These are phyloP conservation scores for cucumber (Cucumis sativus) DNA, from an alignment of 306 rosid species.

Conservation along the genomic window Cucumber_9930_V3 NC_026656.2:11106501-11107000, in stretches of 20 bases:
- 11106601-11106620: conserved; percentile 61
- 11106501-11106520: neutral
- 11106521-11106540: neutral
- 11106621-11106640: conserved; percentile 82
- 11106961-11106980: conserved; percentile 63
- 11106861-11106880: neutral
- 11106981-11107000: conserved; percentile 76
- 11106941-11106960: conserved; percentile 23
- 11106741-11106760: conserved; percentile 92
- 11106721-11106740: conserved; percentile 74
- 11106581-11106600: conserved; percentile 86
- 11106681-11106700: conserved; percentile 65
- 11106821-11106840: neutral
- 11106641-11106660: conserved; percentile 80
- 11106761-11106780: conserved; percentile 95
- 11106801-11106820: neutral
- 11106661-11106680: conserved; percentile 70
- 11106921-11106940: neutral
- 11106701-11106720: conserved; percentile 85
- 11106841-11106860: neutral
- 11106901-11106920: neutral
- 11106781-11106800: neutral
- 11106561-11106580: conserved; percentile 29
- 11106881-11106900: neutral
- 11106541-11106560: neutral